Base-by-base conservation (phyloP, 192 early-diverging fungal genomes). In the Backusella sp. region DNA sequence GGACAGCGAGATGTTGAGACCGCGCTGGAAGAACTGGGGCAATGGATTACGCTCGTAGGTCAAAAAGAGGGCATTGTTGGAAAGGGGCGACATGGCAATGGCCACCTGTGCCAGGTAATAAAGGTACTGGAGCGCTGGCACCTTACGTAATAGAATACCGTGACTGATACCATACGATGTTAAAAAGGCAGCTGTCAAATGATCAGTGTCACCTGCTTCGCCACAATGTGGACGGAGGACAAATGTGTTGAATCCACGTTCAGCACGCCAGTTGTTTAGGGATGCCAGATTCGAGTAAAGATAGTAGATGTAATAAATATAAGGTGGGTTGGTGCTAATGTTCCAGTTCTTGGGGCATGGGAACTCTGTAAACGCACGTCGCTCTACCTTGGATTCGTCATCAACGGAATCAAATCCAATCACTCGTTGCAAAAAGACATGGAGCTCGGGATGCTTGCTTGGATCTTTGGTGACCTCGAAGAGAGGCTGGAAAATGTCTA, bases 21-120 rank as follows among this genome's bases (percentile, higher is more conserved):
- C 97, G 39, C 96, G 90, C 74, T 98, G 94, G 87, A 96, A 97
- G 83, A 94, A 98, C 9, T 88, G 80, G 68, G 93, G 88, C 74
- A 98, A 93, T 1, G 96, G 96, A 77, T 98, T 97, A 73, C 96
- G 88, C 82, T 98, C 95, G 77, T 95, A 96, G 23, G 91, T 93
- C 67, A 98, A 83, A 79, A 98, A 98, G 35, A 98, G 83, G 2
- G 97, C 96, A 80, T 98, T 98, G 88, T 98, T 98, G 35, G 95
- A 96, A 4, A 98, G 87, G 23, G 97, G 97, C 14, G 94, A 96
- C 97, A 98, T 97, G 73, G 97, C 96, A 75, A 98, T 92, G 23
- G 95, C 96, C 56, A 98, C 96, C 77, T 98, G 97, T 79, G 95
- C 92, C 70, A 98, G 80, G 77, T 98, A 98, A 83, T 90, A 98